A percentile compares a stretch with the other conserved stretches of the same genome.
Evolutionary conservation across 495 filamentous ascomycete species (phyloP).

Genomic region (Xylaria sp.): DNA sequence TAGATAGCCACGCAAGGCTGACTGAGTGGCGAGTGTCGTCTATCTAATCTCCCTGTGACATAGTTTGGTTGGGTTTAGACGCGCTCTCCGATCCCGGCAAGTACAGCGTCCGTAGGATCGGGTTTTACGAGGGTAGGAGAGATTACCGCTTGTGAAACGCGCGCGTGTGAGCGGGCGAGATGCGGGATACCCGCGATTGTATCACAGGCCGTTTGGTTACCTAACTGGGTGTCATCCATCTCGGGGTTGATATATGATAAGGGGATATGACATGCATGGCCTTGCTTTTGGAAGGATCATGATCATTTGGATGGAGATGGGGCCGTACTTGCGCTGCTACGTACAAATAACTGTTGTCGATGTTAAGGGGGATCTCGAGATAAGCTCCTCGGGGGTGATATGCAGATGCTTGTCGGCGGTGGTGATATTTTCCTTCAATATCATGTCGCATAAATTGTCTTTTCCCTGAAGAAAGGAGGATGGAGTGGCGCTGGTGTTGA

Average conservation of each 20-base stretch:
- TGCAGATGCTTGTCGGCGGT: not conserved
- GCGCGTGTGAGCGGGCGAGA: not conserved
- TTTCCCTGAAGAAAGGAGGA: too few species aligned
- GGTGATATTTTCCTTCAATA: too few species aligned
- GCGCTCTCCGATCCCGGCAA: not conserved
- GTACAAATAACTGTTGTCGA: not conserved
- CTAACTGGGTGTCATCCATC: not conserved
- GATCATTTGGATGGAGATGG: not conserved
- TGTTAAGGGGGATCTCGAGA: not conserved
- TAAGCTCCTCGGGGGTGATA: not conserved
- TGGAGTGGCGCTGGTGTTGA: not conserved
- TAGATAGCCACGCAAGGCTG: not conserved
- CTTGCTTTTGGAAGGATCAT: not conserved
- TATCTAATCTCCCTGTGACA: too few species aligned
- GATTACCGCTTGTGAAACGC: not conserved
- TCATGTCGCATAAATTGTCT: not conserved
- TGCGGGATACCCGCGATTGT: conserved; percentile 4
- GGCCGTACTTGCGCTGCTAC: not conserved
- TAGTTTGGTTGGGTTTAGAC: not conserved
- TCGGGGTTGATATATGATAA: not conserved
- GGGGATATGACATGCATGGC: not conserved
- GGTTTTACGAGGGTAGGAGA: not conserved
- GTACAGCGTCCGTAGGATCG: not conserved
- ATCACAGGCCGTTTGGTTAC: too few species aligned
- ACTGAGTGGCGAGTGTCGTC: not conserved